Evolutionary conservation across 129 eudicot genomes (phyloP), one percentile per base, ranked within the genome.

Genomic region (Helianthus tuberosus): DNA sequence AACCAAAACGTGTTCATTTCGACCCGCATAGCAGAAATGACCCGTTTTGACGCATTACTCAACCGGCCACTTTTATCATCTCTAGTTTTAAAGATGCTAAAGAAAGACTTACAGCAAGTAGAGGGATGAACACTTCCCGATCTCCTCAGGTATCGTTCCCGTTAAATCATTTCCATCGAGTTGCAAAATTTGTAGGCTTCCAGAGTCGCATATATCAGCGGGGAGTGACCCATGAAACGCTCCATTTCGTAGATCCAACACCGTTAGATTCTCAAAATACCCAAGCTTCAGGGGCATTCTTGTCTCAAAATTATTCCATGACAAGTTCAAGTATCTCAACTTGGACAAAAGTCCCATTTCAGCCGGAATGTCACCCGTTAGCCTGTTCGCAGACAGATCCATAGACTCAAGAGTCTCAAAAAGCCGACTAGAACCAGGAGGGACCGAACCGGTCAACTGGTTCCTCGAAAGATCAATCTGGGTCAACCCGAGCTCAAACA

Each of bases 71-170:
- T 6, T 38, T 55, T 55, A 4, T 39, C 9, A 55, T 9, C 53
- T 35, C 11, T 52, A 43, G 8, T 23, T 29, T 55, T 11, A 76
- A 68, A 68, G 62, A 47, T 58, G 62, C 12, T 9, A 62, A 2
- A 43, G 43, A 47, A 20, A 64, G 66, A 88, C 99, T 95, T 86
- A 95, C 99, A 95, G 71, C 82, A 95, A 60, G 82, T 86, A 87
- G 55, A 95, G 97, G 5, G 99, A 95, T 10, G 99, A 85, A 57
- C 99, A 95, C 58, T 89, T 88, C 35, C 93, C 90, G 39, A 95
- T 95, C 51, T 87, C 91, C 9, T 81, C 75, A 61, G 99, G 99
- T 54, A 95, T 86, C 0, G 90, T 66, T 29, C 94, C 97, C 7
- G 89, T 80, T 76, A 95, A 79, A 16, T 77, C 70, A 80, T 95